Conservation (phyloP, 2,329 filamentous ascomycete species). For the Dactylellina drechsleri region DNA sequence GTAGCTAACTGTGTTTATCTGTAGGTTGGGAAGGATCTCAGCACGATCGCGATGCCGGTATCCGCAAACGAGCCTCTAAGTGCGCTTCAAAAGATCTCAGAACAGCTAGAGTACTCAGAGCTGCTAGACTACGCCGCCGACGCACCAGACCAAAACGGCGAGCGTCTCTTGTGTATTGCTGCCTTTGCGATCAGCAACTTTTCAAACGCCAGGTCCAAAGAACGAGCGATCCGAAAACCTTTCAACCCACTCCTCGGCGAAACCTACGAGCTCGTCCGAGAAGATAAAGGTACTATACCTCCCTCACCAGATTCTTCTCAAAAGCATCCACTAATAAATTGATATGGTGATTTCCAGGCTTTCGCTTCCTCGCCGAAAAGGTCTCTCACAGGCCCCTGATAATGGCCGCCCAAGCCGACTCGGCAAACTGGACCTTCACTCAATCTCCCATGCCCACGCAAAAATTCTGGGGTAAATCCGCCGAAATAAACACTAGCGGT, state of each 20-base stretch:
- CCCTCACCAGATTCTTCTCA: neutral
- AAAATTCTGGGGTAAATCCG: conserved; percentile 98
- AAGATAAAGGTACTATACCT: conserved; percentile 74
- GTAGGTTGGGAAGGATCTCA: conserved; percentile 82
- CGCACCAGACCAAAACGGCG: conserved; percentile 68
- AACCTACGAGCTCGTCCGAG: conserved; percentile 89
- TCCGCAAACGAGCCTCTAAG: conserved; percentile 94
- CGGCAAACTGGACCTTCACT: conserved; percentile 82
- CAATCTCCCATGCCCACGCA: conserved; percentile 90
- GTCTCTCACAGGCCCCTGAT: conserved; percentile 91
- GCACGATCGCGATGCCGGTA: conserved; percentile 96
- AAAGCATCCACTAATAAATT: neutral
- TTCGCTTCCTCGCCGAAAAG: conserved; percentile 93
- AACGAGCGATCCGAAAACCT: conserved; percentile 91
- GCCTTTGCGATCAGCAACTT: conserved; percentile 92
- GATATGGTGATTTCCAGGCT: conserved; percentile 67
- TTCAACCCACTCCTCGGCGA: conserved; percentile 98
- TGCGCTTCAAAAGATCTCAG: conserved; percentile 84
- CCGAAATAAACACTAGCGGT: conserved; percentile 92
- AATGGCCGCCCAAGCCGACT: conserved; percentile 92
- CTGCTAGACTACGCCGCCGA: conserved; percentile 79
- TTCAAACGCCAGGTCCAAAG: conserved; percentile 82
- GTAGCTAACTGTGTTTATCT: neutral
- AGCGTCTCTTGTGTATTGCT: conserved; percentile 83
- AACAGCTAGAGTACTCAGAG: conserved; percentile 89